Evolutionary conservation across 768 basidiomycete genomes (phyloP), one percentile per base, ranked within the genome.

Genomic region (Leccinellum albellum): DNA sequence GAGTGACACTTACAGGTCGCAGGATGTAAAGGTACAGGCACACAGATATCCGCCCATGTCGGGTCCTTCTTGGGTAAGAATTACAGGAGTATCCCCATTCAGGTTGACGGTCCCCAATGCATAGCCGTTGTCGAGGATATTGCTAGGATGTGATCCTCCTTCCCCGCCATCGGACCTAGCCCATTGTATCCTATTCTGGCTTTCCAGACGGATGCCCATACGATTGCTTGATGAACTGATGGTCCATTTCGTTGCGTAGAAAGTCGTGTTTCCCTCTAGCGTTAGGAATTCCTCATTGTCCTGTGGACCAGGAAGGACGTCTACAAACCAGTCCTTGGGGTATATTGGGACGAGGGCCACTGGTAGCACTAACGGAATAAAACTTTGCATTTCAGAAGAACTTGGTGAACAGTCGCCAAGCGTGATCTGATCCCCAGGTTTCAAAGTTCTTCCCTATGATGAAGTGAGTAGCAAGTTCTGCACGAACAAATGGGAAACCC

Each of bases 51-150:
- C 85, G 6, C 84, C 84, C 78, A 83, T 83, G 66, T 83, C 82
- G 0, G 84, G 84, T 0, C 82, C 82, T 63, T 87, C 87, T 26
- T 78, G 76, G 4, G 78, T 77, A 51, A 87, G 70, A n/a, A 87
- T 80, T 2, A 87, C 83, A 0, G 87, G 86, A 0, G 84, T 86
- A 64, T 88, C 86, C 2, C 86, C 86, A 61, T 88, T 88, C 52
- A 86, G 56, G 61, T 87, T 86, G 57, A 87, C 62, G 1, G 79
- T 73, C 6, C 83, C 84, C 23, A 73, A 64, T 0, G 79, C 78
- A 60, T 86, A 86, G 4, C 79, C 82, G 47, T 83, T 84, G 56
- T 86, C 82, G 20, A 86, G 75, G 33, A 87, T 83, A 59, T 88
- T 88, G 40, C 81, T 82, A 0, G 86, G 85, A 62, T 88, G 87